phyloP scores from a whole-genome alignment of 1,139 yeast genomes.

The Citeromyces hawaiiensis region DNA sequence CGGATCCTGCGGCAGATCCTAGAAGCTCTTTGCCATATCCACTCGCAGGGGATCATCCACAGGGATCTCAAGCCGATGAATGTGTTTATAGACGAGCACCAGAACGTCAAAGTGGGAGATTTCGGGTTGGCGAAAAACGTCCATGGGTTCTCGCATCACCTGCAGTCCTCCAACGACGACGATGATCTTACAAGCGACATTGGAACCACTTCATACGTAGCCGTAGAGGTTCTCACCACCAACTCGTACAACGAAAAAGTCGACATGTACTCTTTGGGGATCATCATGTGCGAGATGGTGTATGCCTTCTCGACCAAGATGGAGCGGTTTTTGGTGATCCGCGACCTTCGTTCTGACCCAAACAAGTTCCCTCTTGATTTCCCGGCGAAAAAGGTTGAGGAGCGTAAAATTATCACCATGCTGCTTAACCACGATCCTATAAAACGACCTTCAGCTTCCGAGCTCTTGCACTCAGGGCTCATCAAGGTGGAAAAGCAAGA shows the following conservation, averaged over 20 bases:
- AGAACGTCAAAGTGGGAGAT: constrained; percentile 89
- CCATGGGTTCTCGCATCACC: constrained; percentile 24
- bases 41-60: constrained; percentile 88
- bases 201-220: constrained; percentile 89
- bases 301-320: constrained; percentile 74
- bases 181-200: constrained; percentile 85
- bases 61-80: constrained; percentile 93
- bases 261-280: constrained; percentile 90
- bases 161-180: constrained; percentile 13
- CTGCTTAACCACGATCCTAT: constrained; percentile 70
- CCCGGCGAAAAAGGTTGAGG: constrained; percentile 34
- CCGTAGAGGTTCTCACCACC: constrained; percentile 63
- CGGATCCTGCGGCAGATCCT: constrained; percentile 73
- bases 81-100: constrained; percentile 83
- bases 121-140: constrained; percentile 89
- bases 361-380: constrained; percentile 62
- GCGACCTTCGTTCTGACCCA: constrained; percentile 41
- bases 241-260: constrained; percentile 84
- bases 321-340: constrained; percentile 73
- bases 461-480: constrained; percentile 64
- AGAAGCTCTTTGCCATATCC: constrained; percentile 87
- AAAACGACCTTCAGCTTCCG: constrained; percentile 67
- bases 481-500: constrained; percentile 87
- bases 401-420: constrained; percentile 48
- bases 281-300: constrained; percentile 92